A percentile compares a stretch with the other conserved stretches of the same genome.
These are phyloP conservation scores for Lactifluus pinguis DNA, from an alignment of 768 basidiomycete species.

Conservation along the genomic window DNA sequence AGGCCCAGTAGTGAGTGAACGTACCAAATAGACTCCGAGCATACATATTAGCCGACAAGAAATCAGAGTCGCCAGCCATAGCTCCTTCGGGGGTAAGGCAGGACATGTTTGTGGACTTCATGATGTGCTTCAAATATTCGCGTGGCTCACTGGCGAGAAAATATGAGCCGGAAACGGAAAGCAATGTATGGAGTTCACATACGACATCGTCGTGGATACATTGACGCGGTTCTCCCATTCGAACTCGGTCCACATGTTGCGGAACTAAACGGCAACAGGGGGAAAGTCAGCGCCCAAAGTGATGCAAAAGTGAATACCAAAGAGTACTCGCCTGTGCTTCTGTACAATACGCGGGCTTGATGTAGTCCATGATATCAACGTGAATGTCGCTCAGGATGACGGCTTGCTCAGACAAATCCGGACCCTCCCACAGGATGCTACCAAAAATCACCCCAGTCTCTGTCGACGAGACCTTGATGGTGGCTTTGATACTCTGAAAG, in stretches of 20 bases:
- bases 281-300: not conserved
- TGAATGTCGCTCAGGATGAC: constrained; percentile 97
- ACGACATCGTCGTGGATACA: constrained; percentile 77
- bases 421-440: constrained; percentile 93
- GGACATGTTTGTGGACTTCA: constrained; percentile 96
- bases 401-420: constrained; percentile 77
- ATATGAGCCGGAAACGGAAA: not conserved
- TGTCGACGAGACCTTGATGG: constrained; percentile 96
- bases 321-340: constrained; percentile 67
- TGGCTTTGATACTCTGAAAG: constrained; percentile 98
- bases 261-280: constrained; percentile 47
- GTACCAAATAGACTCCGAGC: constrained; percentile 87
- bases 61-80: constrained; percentile 92
- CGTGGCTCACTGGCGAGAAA: constrained; percentile 56
- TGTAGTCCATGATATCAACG: constrained; percentile 98
- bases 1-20: constrained; percentile 24
- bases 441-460: constrained; percentile 99
- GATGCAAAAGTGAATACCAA: not conserved
- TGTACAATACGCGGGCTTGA: constrained; percentile 91
- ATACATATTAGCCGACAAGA: constrained; percentile 95
- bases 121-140: constrained; percentile 86
- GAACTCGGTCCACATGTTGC: constrained; percentile 99
- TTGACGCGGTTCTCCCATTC: constrained; percentile 99
- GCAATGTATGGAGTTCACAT: constrained; percentile 27
- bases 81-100: constrained; percentile 86